Conservation (phyloP, 306 rosid genomes). For the Nissolia schottii region DNA sequence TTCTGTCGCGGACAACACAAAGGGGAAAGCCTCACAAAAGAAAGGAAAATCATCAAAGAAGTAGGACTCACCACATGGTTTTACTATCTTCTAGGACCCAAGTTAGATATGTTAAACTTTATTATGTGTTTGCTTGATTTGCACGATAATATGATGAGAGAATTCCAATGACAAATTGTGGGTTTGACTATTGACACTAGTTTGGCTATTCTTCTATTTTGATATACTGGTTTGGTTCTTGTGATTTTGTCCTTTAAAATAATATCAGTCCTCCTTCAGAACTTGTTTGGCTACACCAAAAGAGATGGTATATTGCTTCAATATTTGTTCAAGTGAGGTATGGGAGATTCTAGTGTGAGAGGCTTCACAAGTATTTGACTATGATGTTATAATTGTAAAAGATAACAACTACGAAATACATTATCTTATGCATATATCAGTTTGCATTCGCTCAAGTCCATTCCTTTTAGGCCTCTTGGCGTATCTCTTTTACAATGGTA, state of each 20-base stretch:
- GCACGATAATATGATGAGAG: neutral
- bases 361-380: neutral
- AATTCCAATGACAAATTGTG: neutral
- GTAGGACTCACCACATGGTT: constrained; percentile 19
- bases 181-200: no score
- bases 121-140: neutral
- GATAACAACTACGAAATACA: neutral
- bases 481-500: neutral
- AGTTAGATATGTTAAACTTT: neutral
- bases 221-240: constrained; percentile 1
- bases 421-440: neutral
- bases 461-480: neutral
- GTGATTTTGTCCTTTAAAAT: neutral
- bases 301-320: neutral
- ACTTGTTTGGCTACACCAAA: no score
- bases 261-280: neutral
- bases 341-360: neutral
- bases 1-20: constrained; percentile 22
- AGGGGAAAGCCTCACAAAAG: constrained; percentile 36
- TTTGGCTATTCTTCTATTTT: neutral
- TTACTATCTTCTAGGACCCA: neutral
- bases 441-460: neutral
- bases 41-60: constrained; percentile 41
- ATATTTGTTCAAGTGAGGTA: neutral
- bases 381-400: neutral